These are phyloP conservation scores for Paulinella micropora DNA, from an alignment of 78 protist species.

Conservation along the genomic window DNA sequence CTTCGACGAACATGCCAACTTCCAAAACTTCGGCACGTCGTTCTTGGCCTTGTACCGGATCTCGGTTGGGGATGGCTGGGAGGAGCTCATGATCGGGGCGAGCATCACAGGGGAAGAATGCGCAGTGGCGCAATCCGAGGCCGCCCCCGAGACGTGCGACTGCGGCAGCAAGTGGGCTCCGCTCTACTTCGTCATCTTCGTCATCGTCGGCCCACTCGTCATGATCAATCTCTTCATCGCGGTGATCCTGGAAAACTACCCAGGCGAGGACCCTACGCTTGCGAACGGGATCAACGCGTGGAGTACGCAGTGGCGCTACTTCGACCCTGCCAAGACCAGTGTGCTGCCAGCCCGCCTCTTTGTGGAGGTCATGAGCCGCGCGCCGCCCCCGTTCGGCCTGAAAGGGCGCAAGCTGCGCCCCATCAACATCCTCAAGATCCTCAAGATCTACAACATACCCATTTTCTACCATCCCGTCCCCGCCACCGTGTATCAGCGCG, in stretches of 20 bases:
- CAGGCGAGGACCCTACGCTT: too few relatives aligned
- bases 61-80: constrained; percentile 6
- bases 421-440: too few relatives aligned
- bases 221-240: constrained; percentile 15
- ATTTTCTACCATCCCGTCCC: too few relatives aligned
- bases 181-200: neutral
- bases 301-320: neutral
- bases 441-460: too few relatives aligned
- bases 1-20: neutral
- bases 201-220: neutral
- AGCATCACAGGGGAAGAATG: neutral
- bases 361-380: too few relatives aligned
- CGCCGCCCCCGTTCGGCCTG: too few relatives aligned
- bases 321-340: neutral
- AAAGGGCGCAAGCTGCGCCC: too few relatives aligned
- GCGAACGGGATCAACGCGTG: neutral
- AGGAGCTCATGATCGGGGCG: neutral
- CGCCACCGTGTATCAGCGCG: too few relatives aligned
- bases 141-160: neutral
- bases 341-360: neutral
- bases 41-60: neutral
- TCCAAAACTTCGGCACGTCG: neutral
- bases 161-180: neutral
- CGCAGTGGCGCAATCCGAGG: neutral
- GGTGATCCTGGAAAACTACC: constrained; percentile 18